Evolutionary conservation across 2,329 filamentous ascomycete species (phyloP), one percentile per base, ranked within the genome.

Genomic region (Graphilbum ipis-grandicollis): DNA sequence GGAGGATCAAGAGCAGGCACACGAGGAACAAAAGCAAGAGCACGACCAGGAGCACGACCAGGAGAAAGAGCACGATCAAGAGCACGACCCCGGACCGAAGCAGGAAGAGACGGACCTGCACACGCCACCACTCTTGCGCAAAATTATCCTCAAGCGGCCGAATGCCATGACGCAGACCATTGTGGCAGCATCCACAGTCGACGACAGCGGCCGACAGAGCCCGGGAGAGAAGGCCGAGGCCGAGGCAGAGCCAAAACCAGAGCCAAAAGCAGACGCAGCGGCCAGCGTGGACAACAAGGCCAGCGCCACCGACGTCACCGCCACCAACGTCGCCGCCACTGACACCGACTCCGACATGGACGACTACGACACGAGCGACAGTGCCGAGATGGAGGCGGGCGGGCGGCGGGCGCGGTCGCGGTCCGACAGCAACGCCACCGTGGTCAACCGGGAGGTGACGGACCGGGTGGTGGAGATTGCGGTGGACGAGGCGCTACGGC

Each of bases 401-500:
- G n/a, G n/a, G n/a, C n/a, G n/a, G n/a, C n/a, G n/a, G n/a, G n/a
- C n/a, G 25, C 42, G 44, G 12, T 12, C 36, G 15, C 44, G 41
- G 5, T 43, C 42, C 1, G 44, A 46, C 41, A 46, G 44, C 39
- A 37, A 46, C 22, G 44, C 44, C 0, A 46, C 44, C 1, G 37
- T 36, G 15, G 50, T 52, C 2, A 57, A 62, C 43, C 62, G 57
- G 42, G 62, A 63, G 29, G 50, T 61, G 25, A 57, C 60, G 19
- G 67, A 66, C 46, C 63, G 57, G 47, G 63, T 72, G 21, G 58
- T 77, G 29, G 66, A 72, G 49, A 48, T 54, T 23, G 69, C 70
- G n/a, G 67, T 75, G 22, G 63, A 71, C 9, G 62, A 72, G 47
- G 71, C 71, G 5, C 52, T 77, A 34, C 56, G 60, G 41, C 62